phyloP scores from a whole-genome alignment of 108 stramenopile species.

The Parietichytrium sp. region DNA sequence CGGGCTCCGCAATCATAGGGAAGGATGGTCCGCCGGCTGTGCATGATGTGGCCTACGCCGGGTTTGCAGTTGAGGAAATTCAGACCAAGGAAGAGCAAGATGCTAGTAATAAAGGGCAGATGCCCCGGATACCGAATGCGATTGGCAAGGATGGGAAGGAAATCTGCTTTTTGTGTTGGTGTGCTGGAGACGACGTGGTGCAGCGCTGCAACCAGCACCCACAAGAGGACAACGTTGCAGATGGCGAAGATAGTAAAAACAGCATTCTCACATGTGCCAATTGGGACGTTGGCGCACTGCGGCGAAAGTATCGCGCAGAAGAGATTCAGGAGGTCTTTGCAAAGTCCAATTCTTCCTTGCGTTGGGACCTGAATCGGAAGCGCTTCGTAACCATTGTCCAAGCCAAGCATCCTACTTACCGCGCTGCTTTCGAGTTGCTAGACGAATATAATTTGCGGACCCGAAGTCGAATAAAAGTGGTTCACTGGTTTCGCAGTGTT shows the following conservation, averaged over 20 bases:
- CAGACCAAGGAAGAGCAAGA: not conserved
- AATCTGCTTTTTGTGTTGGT: constrained; percentile 76
- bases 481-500: constrained; percentile 59
- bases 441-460: constrained; percentile 52
- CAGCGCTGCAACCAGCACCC: constrained; percentile 56
- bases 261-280: constrained; percentile 66
- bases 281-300: constrained; percentile 66
- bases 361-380: constrained; percentile 58
- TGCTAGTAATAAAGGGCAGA: not conserved
- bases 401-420: constrained; percentile 68
- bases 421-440: constrained; percentile 52
- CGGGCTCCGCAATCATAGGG: too few relatives aligned
- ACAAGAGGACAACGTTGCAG: constrained; percentile 11
- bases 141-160: constrained; percentile 38
- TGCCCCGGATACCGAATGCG: not conserved
- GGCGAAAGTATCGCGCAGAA: constrained; percentile 69
- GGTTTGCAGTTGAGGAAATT: not conserved
- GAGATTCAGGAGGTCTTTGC: constrained; percentile 70
- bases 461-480: constrained; percentile 47
- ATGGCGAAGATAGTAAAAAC: not conserved
- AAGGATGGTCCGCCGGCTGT: constrained; percentile 8
- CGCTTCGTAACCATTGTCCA: constrained; percentile 57
- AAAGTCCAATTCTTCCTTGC: constrained; percentile 51
- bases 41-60: not conserved
- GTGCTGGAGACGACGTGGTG: constrained; percentile 56